phyloP scores from a whole-genome alignment of 306 rosid species.

The Cicer judaicum region DNA sequence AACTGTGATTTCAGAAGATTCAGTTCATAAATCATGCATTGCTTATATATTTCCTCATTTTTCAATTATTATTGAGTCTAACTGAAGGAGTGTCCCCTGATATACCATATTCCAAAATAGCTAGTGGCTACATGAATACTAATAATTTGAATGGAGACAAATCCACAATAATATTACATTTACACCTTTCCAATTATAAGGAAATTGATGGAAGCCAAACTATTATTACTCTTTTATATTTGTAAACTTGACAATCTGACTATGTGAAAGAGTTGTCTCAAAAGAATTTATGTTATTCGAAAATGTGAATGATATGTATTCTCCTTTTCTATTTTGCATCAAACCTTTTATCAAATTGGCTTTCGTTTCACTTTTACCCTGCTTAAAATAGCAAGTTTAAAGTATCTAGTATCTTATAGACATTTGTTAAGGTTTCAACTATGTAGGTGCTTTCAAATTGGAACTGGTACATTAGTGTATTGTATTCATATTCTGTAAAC shows the following conservation, averaged over 20 bases:
- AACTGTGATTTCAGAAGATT: slow-evolving; percentile 29
- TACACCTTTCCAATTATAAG: slow-evolving; percentile 16
- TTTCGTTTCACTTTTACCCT: background rate
- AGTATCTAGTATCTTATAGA: background rate
- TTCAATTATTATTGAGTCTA: slow-evolving; percentile 9
- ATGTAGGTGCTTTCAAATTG: background rate
- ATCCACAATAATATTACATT: slow-evolving; percentile 1
- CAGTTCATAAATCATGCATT: slow-evolving; percentile 18
- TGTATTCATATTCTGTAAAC: slow-evolving; percentile 2
- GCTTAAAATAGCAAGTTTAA: slow-evolving; percentile 3
- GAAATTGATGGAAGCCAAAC: slow-evolving; percentile 14
- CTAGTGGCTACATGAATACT: background rate
- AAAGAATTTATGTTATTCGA: slow-evolving; percentile 3
- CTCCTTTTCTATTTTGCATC: slow-evolving; percentile 8
- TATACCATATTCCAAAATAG: slow-evolving; percentile 16
- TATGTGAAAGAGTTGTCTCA: background rate
- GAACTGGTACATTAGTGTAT: background rate
- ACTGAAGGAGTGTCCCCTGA: background rate
- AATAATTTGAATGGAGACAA: background rate
- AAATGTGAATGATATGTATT: slow-evolving; percentile 18
- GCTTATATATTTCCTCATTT: background rate
- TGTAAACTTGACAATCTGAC: slow-evolving; percentile 30
- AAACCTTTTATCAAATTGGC: slow-evolving; percentile 6
- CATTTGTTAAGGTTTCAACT: too few relatives aligned
- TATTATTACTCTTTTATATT: slow-evolving; percentile 12